phyloP scores from a whole-genome alignment of 108 stramenopile species.

The Bacterosira constricta region DNA sequence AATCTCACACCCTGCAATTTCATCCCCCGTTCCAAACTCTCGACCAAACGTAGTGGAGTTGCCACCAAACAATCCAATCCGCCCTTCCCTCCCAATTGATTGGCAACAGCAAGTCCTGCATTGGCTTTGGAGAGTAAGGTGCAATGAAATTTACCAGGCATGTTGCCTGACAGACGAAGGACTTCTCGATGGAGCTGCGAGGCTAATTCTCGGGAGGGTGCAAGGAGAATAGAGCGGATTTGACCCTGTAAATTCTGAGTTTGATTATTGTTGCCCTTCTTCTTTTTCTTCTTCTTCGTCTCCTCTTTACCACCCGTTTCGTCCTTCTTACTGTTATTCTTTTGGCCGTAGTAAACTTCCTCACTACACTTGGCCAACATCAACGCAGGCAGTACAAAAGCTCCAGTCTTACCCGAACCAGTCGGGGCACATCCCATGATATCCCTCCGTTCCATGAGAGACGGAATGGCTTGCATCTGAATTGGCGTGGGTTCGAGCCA shows the following conservation, averaged over 20 bases:
- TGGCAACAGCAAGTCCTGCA: constrained; percentile 63
- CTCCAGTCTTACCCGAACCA: constrained; percentile 87
- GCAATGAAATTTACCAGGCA: constrained; percentile 77
- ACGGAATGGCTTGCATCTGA: constrained; percentile 92
- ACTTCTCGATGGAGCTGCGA: constrained; percentile 95
- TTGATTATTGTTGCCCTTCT: constrained; percentile 24
- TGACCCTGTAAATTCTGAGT: constrained; percentile 49
- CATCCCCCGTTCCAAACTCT: constrained; percentile 74
- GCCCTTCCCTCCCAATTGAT: constrained; percentile 68
- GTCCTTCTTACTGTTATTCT: constrained; percentile 19
- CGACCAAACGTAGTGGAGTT: constrained; percentile 80
- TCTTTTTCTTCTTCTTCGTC: constrained; percentile 34
- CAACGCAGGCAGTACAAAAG: constrained; percentile 91
- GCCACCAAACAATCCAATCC: constrained; percentile 81
- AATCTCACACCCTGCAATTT: constrained; percentile 70
- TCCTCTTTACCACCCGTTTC: constrained; percentile 34
- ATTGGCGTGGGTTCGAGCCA: constrained; percentile 96
- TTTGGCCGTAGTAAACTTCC: constrained; percentile 61
- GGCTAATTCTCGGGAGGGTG: constrained; percentile 95
- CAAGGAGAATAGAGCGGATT: constrained; percentile 82
- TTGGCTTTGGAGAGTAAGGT: constrained; percentile 84
- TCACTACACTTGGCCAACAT: constrained; percentile 74
- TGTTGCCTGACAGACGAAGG: constrained; percentile 81
- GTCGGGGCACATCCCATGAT: constrained; percentile 89
- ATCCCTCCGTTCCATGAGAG: constrained; percentile 77